A percentile compares a stretch with the other conserved stretches of the same genome.
These are phyloP conservation scores for Xerocomellus dryophilus DNA, from an alignment of 768 basidiomycete genomes.

Conservation along the genomic window DNA sequence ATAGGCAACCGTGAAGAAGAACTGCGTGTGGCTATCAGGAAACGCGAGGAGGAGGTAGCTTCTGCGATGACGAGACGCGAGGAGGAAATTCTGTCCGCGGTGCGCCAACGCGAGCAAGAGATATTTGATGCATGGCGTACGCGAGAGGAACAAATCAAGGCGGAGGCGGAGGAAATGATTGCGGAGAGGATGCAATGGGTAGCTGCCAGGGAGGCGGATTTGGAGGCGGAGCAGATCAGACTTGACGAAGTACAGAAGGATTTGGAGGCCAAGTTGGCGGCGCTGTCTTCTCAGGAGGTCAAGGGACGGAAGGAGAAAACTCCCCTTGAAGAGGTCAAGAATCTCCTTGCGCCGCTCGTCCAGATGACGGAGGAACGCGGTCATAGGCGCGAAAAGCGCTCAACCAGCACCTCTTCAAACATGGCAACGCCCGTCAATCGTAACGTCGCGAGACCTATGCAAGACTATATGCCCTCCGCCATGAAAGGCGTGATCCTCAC, in stretches of 20 bases:
- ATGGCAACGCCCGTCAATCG: slow-evolving; percentile 54
- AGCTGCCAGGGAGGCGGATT: slow-evolving; percentile 48
- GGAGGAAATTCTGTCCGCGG: slow-evolving; percentile 68
- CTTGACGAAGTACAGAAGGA: slow-evolving; percentile 46
- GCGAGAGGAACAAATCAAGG: slow-evolving; percentile 49
- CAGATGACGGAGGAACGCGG: slow-evolving; percentile 34
- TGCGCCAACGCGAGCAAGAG: slow-evolving; percentile 61
- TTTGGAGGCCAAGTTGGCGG: slow-evolving; percentile 48
- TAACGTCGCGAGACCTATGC: slow-evolving; percentile 20
- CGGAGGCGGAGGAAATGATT: slow-evolving; percentile 44
- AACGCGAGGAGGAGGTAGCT: slow-evolving; percentile 70
- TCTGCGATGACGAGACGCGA: slow-evolving; percentile 62
- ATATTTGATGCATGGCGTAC: slow-evolving; percentile 56
- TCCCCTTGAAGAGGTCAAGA: slow-evolving; percentile 76
- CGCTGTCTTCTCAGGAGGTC: slow-evolving; percentile 38
- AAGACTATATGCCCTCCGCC: slow-evolving; percentile 43
- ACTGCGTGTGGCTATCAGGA: slow-evolving; percentile 57
- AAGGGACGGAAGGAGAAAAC: slow-evolving; percentile 49
- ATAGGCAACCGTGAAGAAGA: slow-evolving; percentile 66
- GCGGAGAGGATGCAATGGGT: slow-evolving; percentile 47
- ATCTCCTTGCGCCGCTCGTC: slow-evolving; percentile 53
- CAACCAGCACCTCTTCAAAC: slow-evolving; percentile 18
- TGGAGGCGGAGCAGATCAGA: slow-evolving; percentile 48
- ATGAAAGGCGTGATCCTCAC: slow-evolving; percentile 82
- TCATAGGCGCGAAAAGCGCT: slow-evolving; percentile 19